Evolutionary conservation across 139 green algal species (phyloP).

Genomic region (Pleodorina starrii): DNA sequence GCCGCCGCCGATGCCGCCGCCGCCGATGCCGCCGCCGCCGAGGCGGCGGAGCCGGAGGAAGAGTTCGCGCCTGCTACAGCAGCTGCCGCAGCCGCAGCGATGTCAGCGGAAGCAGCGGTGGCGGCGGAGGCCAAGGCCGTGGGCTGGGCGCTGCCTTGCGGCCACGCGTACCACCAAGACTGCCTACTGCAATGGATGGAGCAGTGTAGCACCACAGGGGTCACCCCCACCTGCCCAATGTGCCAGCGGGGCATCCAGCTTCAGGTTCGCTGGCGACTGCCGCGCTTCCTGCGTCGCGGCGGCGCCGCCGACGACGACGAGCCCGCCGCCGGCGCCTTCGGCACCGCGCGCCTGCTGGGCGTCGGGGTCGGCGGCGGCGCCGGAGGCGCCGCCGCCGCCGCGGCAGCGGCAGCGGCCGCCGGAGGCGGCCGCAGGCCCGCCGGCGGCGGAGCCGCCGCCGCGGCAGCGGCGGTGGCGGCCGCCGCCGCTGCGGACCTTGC

Average conservation of each 20-base stretch:
- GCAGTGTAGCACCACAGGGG: conserved; percentile 75
- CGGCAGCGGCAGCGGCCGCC: neutral
- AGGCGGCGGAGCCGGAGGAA: no score
- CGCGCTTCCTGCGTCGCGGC: conserved; percentile 10
- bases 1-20: no score
- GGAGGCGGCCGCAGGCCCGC: neutral
- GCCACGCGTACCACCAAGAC: conserved; percentile 83
- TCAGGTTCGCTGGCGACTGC: conserved; percentile 59
- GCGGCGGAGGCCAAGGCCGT: neutral
- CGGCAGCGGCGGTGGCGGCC: neutral
- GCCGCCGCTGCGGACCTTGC: neutral
- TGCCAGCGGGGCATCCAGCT: conserved; percentile 81
- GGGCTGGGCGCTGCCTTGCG: conserved; percentile 73
- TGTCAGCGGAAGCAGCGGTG: neutral
- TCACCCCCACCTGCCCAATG: conserved; percentile 82
- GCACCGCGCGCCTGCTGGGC: neutral
- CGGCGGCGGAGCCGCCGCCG: neutral
- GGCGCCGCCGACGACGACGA: no score
- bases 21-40: no score
- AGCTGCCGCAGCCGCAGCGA: neutral
- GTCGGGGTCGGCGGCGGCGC: neutral
- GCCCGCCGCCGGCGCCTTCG: neutral
- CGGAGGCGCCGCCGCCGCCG: neutral
- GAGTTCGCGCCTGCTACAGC: no score
- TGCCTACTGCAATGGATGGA: conserved; percentile 87